These are phyloP conservation scores for Calonectria pseudoreteaudii DNA, from an alignment of 2,329 filamentous ascomycete species.

Conservation along the genomic window DNA sequence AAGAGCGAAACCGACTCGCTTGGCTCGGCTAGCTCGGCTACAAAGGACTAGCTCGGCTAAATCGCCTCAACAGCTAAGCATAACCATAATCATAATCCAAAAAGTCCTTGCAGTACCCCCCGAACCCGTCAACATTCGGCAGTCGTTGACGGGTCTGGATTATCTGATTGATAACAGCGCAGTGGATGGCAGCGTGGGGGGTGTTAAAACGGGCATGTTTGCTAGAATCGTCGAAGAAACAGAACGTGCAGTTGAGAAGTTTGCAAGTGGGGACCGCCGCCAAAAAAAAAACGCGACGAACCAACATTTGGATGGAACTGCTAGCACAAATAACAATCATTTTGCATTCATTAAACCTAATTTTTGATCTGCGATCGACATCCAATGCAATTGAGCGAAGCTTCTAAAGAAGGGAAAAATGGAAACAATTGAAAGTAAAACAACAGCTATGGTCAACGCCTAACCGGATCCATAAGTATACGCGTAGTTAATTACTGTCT, in stretches of 20 bases:
- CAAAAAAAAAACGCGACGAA: not conserved
- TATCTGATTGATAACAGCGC: slow-evolving; percentile 3
- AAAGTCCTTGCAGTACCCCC: not conserved
- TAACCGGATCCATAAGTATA: not conserved
- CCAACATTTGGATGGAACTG: not conserved
- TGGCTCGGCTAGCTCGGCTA: not conserved
- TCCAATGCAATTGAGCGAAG: no score
- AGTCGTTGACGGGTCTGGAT: not conserved
- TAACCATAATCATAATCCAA: not conserved
- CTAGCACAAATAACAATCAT: no score
- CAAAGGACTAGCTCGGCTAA: not conserved
- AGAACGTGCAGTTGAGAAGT: not conserved
- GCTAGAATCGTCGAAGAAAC: not conserved
- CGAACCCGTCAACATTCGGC: not conserved
- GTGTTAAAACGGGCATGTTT: not conserved
- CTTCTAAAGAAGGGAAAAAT: no score
- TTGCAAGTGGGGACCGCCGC: not conserved
- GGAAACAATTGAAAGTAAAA: not conserved
- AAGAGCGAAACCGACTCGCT: not conserved
- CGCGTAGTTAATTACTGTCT: no score
- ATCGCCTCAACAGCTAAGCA: not conserved
- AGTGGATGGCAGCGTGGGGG: not conserved
- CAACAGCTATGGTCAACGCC: not conserved
- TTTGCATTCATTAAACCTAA: not conserved
- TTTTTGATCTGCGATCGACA: not conserved